Evolutionary conservation across 345 rosid species (phyloP).

Genomic region (Eucalyptus rudis): DNA sequence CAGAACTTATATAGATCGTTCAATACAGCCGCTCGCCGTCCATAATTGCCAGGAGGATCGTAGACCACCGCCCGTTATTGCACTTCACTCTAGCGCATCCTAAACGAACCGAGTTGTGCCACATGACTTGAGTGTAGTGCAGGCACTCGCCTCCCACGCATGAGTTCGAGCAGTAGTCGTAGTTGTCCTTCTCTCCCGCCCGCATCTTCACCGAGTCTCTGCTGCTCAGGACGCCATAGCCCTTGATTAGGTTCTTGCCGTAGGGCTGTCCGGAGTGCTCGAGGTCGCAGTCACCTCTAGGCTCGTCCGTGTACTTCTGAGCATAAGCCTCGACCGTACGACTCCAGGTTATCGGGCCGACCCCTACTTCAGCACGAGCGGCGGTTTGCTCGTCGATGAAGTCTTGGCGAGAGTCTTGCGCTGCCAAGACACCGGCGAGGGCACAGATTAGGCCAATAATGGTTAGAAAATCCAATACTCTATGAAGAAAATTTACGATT

Average conservation of each 20-base stretch:
- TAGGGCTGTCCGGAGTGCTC: slow-evolving; percentile 38
- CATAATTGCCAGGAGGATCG: slow-evolving; percentile 36
- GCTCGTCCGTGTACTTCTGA: slow-evolving; percentile 18
- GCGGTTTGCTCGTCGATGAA: background rate
- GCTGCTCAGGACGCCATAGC: slow-evolving; percentile 18
- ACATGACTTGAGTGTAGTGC: slow-evolving; percentile 66
- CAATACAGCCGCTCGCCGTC: slow-evolving; percentile 22
- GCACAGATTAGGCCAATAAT: too few relatives aligned
- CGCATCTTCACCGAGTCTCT: slow-evolving; percentile 34
- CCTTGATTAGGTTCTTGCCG: slow-evolving; percentile 52
- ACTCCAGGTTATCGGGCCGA: slow-evolving; percentile 36
- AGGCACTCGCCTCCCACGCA: slow-evolving; percentile 39
- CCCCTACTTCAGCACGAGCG: slow-evolving; percentile 22
- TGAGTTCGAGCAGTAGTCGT: slow-evolving; percentile 29
- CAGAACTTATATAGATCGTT: background rate
- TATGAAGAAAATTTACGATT: too few relatives aligned
- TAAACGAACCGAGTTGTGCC: slow-evolving; percentile 30
- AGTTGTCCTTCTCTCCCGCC: slow-evolving; percentile 34
- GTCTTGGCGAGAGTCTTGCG: too few relatives aligned
- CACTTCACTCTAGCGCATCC: slow-evolving; percentile 67
- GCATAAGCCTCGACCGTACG: slow-evolving; percentile 18
- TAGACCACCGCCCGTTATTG: slow-evolving; percentile 37
- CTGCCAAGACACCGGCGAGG: too few relatives aligned
- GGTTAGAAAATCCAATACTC: too few relatives aligned
- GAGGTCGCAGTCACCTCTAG: slow-evolving; percentile 18